These are phyloP conservation scores for Babesia bigemina DNA, from an alignment of 169 alveolate genomes.

Conservation along the genomic window DNA sequence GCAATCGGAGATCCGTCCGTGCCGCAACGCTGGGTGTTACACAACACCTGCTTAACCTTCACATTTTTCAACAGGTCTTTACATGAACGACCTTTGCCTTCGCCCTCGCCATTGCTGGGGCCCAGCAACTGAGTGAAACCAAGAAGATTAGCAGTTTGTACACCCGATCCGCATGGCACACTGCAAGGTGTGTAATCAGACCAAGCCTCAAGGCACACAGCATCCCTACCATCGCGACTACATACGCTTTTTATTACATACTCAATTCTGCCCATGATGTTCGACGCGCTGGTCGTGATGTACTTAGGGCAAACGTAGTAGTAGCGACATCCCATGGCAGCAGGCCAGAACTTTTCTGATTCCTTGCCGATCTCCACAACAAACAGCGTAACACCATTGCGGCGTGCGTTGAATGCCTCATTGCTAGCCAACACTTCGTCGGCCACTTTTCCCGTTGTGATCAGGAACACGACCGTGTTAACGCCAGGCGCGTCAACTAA, in stretches of 20 bases:
- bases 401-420: conserved; percentile 49
- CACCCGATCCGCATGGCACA: conserved; percentile 52
- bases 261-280: neutral
- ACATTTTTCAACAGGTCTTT: conserved; percentile 34
- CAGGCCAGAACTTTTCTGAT: conserved; percentile 16
- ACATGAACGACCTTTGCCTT: conserved; percentile 46
- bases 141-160: conserved; percentile 12
- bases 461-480: conserved; percentile 42
- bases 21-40: conserved; percentile 45
- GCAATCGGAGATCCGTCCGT: too few species aligned
- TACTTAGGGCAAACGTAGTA: conserved; percentile 33
- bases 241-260: conserved; percentile 31
- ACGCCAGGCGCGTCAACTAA: conserved; percentile 5
- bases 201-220: conserved; percentile 64
- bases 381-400: conserved; percentile 56
- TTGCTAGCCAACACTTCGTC: conserved; percentile 33
- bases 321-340: conserved; percentile 44
- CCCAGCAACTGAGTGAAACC: conserved; percentile 24
- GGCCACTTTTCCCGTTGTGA: conserved; percentile 38
- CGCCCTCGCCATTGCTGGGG: conserved; percentile 33
- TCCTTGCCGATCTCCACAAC: conserved; percentile 43
- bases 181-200: conserved; percentile 50
- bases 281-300: conserved; percentile 4
- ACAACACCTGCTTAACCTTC: conserved; percentile 15
- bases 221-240: conserved; percentile 37